Conservation (phyloP, 176 grass and related monocot genomes). For the Leersia perrieri region DNA sequence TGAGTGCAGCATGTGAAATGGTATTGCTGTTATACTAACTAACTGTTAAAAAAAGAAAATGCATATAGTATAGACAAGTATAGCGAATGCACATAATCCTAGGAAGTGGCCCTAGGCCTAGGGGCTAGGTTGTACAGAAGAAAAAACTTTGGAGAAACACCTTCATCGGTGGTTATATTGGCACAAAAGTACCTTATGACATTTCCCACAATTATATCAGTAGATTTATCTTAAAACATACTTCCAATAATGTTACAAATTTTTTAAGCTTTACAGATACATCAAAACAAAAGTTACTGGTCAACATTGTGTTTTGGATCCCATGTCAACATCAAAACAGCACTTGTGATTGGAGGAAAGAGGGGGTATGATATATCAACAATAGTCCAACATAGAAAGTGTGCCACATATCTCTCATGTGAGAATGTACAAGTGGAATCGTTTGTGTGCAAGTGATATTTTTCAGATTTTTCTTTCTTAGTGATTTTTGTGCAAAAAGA, state of each 20-base stretch:
- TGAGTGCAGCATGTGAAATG: slow-evolving; percentile 6
- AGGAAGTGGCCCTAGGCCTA: background rate
- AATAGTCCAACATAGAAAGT: background rate
- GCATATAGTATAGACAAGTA: background rate
- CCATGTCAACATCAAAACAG: too few relatives aligned
- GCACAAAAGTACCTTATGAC: background rate
- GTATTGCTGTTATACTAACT: background rate
- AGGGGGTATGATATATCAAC: too few relatives aligned
- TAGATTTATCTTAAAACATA: background rate
- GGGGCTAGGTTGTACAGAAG: background rate
- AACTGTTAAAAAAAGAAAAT: background rate
- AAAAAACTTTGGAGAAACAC: too few relatives aligned
- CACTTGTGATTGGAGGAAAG: too few relatives aligned
- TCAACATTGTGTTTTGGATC: too few relatives aligned
- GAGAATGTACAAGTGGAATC: background rate
- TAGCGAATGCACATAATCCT: background rate
- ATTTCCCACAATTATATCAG: background rate
- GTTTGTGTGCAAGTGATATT: background rate
- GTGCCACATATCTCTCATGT: background rate
- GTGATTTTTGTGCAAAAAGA: background rate
- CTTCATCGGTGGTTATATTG: background rate
- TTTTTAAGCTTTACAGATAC: background rate
- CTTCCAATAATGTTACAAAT: background rate
- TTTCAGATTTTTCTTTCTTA: background rate
- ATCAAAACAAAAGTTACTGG: too few relatives aligned